Percentiles rank a stretch among this genome's conserved stretches.
These are phyloP conservation scores for Talaromyces marneffei DNA, from an alignment of 2,329 filamentous ascomycete species.

Conservation along the genomic window DNA sequence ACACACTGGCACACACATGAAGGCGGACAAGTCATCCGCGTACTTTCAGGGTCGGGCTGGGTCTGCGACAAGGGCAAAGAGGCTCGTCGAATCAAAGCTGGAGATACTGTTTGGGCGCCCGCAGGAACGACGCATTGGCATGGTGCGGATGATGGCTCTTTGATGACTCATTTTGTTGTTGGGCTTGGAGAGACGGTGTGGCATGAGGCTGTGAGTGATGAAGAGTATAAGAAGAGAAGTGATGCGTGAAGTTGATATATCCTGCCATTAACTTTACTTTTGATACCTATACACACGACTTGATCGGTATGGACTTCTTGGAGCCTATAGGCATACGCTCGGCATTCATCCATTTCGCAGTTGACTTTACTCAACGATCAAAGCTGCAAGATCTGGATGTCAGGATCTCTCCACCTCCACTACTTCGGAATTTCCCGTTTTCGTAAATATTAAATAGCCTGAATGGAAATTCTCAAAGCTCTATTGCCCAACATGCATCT, in stretches of 20 bases:
- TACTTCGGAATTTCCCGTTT: too few relatives aligned
- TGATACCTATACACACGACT: not conserved
- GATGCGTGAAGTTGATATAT: not conserved
- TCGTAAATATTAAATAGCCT: not conserved
- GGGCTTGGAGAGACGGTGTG: not conserved
- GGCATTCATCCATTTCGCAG: too few relatives aligned
- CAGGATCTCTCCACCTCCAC: not conserved
- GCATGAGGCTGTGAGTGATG: not conserved
- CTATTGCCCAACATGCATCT: not conserved
- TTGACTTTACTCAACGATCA: too few relatives aligned
- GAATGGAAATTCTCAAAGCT: not conserved
- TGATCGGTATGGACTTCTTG: not conserved
- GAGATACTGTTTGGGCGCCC: not conserved
- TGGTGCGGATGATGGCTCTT: not conserved
- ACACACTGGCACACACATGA: conserved; percentile 3
- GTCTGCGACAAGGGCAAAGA: conserved; percentile 1
- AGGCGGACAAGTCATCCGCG: not conserved
- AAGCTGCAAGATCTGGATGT: too few relatives aligned
- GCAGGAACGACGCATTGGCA: conserved; percentile 1
- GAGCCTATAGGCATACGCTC: too few relatives aligned
- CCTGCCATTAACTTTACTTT: not conserved
- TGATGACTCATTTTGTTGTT: not conserved
- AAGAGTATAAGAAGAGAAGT: not conserved
- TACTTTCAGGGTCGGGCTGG: not conserved
- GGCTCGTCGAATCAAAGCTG: not conserved